Evolutionary conservation across 73 alveolate species (phyloP).

Genomic region (Diophrys sp.): DNA sequence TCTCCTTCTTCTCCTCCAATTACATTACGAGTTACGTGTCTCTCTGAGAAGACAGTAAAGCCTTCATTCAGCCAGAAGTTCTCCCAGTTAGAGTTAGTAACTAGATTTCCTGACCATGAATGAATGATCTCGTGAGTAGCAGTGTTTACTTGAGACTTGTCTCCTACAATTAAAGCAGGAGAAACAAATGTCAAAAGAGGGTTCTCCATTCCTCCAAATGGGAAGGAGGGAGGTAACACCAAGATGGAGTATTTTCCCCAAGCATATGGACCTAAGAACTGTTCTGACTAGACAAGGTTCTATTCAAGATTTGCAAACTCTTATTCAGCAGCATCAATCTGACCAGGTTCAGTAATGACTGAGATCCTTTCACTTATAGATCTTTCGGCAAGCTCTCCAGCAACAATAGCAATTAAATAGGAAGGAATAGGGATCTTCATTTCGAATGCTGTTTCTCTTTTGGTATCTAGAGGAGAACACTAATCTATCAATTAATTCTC

Average conservation of each 20-base stretch:
- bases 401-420: constrained; percentile 88
- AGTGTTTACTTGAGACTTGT: constrained; percentile 60
- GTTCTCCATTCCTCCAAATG: constrained; percentile 97
- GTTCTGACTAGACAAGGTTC: constrained; percentile 70
- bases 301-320: constrained; percentile 83
- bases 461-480: constrained; percentile 15
- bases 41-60: constrained; percentile 67
- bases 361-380: constrained; percentile 69
- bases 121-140: constrained; percentile 83
- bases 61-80: constrained; percentile 89
- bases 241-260: constrained; percentile 96
- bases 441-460: constrained; percentile 40
- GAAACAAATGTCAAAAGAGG: constrained; percentile 93
- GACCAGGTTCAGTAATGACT: constrained; percentile 83
- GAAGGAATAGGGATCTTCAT: constrained; percentile 81
- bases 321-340: constrained; percentile 52
- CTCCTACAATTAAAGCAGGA: constrained; percentile 72
- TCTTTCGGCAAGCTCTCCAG: constrained; percentile 73
- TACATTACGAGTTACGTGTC: constrained; percentile 40
- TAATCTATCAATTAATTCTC: no score
- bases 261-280: constrained; percentile 81
- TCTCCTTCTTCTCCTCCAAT: not conserved
- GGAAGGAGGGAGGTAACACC: constrained; percentile 95
- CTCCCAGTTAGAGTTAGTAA: constrained; percentile 78
- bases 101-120: constrained; percentile 88